These are phyloP conservation scores for Peziza echinospora DNA, from an alignment of 495 filamentous ascomycete genomes.

Conservation along the genomic window DNA sequence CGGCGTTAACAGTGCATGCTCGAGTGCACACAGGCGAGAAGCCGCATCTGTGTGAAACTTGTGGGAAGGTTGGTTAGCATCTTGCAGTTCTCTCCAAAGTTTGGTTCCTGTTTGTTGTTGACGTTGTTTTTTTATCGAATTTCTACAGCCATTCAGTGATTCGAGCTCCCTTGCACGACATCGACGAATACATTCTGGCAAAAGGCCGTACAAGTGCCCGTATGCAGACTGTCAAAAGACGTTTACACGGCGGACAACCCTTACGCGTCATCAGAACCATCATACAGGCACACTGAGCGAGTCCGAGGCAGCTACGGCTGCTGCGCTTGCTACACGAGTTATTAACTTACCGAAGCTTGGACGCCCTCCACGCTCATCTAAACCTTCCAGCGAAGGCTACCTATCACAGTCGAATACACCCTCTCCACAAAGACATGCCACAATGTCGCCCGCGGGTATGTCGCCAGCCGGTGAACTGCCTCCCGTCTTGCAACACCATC, in stretches of 20 bases:
- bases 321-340: constrained; percentile 47
- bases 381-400: constrained; percentile 58
- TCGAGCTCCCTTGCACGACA: constrained; percentile 88
- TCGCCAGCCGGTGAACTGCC: constrained; percentile 45
- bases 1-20: constrained; percentile 87
- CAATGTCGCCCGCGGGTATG: constrained; percentile 37
- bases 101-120: constrained; percentile 2
- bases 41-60: constrained; percentile 91
- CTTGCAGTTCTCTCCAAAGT: neutral
- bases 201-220: constrained; percentile 90
- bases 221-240: constrained; percentile 98
- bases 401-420: constrained; percentile 30
- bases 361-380: constrained; percentile 44
- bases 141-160: constrained; percentile 78
- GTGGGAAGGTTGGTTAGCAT: constrained; percentile 80
- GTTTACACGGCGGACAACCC: constrained; percentile 71
- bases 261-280: constrained; percentile 89
- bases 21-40: constrained; percentile 96
- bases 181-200: constrained; percentile 85
- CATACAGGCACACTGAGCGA: constrained; percentile 93
- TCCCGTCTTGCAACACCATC: constrained; percentile 48
- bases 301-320: constrained; percentile 69
- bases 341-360: constrained; percentile 32
- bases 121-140: constrained; percentile 12
- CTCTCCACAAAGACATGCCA: constrained; percentile 54